These are phyloP conservation scores for Grigorovia humatica DNA, from an alignment of 805 yeast species.

Conservation along the genomic window DNA sequence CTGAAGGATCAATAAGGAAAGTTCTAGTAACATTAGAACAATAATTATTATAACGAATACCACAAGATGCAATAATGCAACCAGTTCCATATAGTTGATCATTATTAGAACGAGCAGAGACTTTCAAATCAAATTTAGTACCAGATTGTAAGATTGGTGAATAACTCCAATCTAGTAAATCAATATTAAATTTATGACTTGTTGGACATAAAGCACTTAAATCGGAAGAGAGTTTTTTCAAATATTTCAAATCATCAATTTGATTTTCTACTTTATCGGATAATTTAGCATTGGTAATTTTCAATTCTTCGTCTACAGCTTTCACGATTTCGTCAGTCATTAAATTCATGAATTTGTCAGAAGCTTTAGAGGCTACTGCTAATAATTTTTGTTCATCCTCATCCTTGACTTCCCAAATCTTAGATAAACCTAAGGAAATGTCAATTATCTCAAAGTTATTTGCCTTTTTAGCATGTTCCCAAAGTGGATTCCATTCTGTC, in stretches of 20 bases:
- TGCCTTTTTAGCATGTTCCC: slow-evolving; percentile 31
- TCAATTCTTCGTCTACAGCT: slow-evolving; percentile 76
- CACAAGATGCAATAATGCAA: slow-evolving; percentile 73
- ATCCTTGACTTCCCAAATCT: slow-evolving; percentile 64
- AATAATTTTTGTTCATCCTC: slow-evolving; percentile 59
- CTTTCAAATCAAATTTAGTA: slow-evolving; percentile 70
- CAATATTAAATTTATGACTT: slow-evolving; percentile 63
- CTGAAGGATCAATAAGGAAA: slow-evolving; percentile 79
- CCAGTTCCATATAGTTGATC: slow-evolving; percentile 59
- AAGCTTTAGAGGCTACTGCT: slow-evolving; percentile 63
- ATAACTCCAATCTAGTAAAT: slow-evolving; percentile 84
- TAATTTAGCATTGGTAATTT: slow-evolving; percentile 60
- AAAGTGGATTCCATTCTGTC: slow-evolving; percentile 57
- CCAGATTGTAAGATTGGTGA: slow-evolving; percentile 88
- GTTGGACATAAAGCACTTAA: slow-evolving; percentile 24
- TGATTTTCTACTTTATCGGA: slow-evolving; percentile 70
- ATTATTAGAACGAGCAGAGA: slow-evolving; percentile 68
- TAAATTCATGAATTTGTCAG: slow-evolving; percentile 67
- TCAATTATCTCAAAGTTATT: slow-evolving; percentile 37
- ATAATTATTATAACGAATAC: slow-evolving; percentile 78
- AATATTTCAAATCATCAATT: slow-evolving; percentile 69
- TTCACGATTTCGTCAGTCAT: slow-evolving; percentile 83
- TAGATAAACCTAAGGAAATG: slow-evolving; percentile 44
- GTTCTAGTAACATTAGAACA: slow-evolving; percentile 85
- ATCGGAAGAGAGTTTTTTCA: slow-evolving; percentile 43